Percentiles rank a stretch among this genome's conserved stretches.
phyloP scores from a whole-genome alignment of 306 rosid genomes.

The Clitoria ternatea region DNA sequence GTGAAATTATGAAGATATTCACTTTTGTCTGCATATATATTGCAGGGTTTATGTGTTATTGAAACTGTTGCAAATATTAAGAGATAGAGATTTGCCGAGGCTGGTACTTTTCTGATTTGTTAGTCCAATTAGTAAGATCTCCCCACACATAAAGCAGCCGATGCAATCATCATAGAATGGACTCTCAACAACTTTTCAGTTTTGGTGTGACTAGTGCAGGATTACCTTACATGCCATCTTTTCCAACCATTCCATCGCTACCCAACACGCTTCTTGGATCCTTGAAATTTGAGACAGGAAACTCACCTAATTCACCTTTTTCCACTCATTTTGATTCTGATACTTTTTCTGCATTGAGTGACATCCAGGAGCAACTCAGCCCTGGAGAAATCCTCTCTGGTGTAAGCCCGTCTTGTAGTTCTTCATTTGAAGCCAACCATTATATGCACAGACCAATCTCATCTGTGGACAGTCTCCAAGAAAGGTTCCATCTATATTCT shows the following conservation, averaged over 20 bases:
- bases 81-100: conserved; percentile 4
- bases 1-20: background rate
- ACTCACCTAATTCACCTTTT: conserved; percentile 67
- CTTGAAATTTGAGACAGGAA: conserved; percentile 52
- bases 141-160: conserved; percentile 17
- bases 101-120: conserved; percentile 23
- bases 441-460: conserved; percentile 33
- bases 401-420: conserved; percentile 47
- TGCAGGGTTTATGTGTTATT: conserved; percentile 43
- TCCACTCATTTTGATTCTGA: conserved; percentile 59
- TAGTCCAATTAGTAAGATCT: background rate
- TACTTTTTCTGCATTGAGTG: conserved; percentile 49
- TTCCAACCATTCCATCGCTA: conserved; percentile 50
- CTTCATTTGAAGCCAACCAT: conserved; percentile 50
- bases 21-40: conserved; percentile 22
- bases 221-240: conserved; percentile 50
- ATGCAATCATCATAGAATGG: conserved; percentile 65
- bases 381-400: conserved; percentile 62
- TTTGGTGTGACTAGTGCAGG: conserved; percentile 50
- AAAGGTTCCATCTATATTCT: conserved; percentile 39
- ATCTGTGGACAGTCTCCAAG: conserved; percentile 31
- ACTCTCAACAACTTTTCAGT: conserved; percentile 59
- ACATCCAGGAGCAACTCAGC: conserved; percentile 55
- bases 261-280: conserved; percentile 55
- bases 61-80: conserved; percentile 1